Evolutionary conservation across 345 rosid species (phyloP).

Genomic region (Jatropha curcas): DNA sequence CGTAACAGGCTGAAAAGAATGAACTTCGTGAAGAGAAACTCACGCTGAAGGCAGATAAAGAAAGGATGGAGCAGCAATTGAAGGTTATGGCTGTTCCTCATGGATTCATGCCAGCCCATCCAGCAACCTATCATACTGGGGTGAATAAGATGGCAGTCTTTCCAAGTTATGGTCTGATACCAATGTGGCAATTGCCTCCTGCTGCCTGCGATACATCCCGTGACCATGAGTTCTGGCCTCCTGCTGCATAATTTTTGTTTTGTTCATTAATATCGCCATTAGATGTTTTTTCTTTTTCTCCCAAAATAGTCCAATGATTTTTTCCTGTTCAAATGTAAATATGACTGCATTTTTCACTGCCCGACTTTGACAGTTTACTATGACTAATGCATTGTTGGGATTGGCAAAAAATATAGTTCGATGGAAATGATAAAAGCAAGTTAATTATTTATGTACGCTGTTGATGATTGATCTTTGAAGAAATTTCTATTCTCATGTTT

Average conservation of each 20-base stretch:
- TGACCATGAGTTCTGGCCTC: constrained; percentile 35
- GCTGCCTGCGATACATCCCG: constrained; percentile 25
- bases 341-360: constrained; percentile 4
- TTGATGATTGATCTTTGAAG: background rate
- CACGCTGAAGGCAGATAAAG: constrained; percentile 31
- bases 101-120: constrained; percentile 31
- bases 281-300: constrained; percentile 24
- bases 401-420: constrained; percentile 8
- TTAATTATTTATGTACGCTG: background rate
- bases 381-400: constrained; percentile 14
- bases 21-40: constrained; percentile 40
- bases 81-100: constrained; percentile 24
- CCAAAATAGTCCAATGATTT: constrained; percentile 11
- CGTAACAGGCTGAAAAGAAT: constrained; percentile 32
- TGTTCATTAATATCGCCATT: background rate
- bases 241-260: constrained; percentile 25
- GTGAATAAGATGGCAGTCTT: constrained; percentile 30
- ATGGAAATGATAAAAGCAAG: constrained; percentile 7
- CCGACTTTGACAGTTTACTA: constrained; percentile 20
- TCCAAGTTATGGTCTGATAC: constrained; percentile 31
- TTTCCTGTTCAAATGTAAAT: constrained; percentile 31
- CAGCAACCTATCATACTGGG: constrained; percentile 33
- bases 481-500: background rate
- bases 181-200: constrained; percentile 37
- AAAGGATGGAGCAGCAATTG: constrained; percentile 33